Evolutionary conservation across 805 yeast species (phyloP).

Genomic region (Trichomonascus vanleenenianus): DNA sequence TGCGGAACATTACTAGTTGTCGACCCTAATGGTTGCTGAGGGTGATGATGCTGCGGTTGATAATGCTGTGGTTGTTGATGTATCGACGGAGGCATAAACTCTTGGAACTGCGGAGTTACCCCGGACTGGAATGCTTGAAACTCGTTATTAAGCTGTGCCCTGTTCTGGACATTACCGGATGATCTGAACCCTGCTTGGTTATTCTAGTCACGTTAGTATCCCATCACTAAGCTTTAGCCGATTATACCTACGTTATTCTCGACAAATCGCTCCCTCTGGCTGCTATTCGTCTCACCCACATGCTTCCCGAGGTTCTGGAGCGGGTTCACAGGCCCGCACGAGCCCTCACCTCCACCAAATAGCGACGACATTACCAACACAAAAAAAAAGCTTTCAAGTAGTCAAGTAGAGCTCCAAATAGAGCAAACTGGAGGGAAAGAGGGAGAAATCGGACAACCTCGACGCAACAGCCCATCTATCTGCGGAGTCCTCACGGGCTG

Average conservation of each 20-base stretch:
- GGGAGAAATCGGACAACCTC: no score
- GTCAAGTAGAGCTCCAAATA: no score
- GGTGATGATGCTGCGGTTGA: neutral
- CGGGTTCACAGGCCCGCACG: conserved; percentile 26
- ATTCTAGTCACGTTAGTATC: neutral
- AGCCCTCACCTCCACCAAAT: conserved; percentile 6
- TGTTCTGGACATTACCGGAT: neutral
- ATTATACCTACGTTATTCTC: neutral
- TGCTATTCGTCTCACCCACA: conserved; percentile 11
- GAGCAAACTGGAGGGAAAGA: no score
- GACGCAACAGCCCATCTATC: no score
- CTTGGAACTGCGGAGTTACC: no score
- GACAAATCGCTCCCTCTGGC: conserved; percentile 11
- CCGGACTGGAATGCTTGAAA: neutral
- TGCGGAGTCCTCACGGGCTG: no score
- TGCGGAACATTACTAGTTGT: neutral
- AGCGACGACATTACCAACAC: neutral
- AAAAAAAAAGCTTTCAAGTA: no score
- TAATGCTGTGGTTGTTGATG: neutral
- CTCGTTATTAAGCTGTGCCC: conserved; percentile 1
- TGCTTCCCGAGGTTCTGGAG: conserved; percentile 24
- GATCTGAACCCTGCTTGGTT: neutral
- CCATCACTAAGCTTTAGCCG: neutral
- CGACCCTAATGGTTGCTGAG: neutral
- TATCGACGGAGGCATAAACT: neutral